phyloP scores from a whole-genome alignment of 2,329 filamentous ascomycete species.

The Chaetomium olivaceum region DNA sequence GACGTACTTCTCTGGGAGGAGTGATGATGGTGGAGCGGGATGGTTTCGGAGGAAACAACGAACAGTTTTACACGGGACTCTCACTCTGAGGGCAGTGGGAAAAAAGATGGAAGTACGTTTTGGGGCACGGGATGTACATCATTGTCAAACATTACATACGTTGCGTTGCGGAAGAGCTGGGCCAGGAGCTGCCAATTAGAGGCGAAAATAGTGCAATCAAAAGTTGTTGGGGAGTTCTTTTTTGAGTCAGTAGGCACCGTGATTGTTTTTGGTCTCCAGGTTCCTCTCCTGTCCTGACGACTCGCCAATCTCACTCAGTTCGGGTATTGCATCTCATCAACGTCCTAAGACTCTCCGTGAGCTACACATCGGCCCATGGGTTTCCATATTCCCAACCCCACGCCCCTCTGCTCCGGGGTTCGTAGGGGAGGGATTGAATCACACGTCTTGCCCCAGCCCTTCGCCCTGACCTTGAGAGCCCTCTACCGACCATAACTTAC shows the following conservation, averaged over 20 bases:
- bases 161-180: constrained; percentile 27
- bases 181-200: constrained; percentile 18
- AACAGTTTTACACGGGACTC: constrained; percentile 3
- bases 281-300: background rate
- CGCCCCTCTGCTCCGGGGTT: background rate
- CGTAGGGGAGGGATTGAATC: background rate
- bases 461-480: background rate
- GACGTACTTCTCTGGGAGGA: constrained; percentile 5
- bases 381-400: background rate
- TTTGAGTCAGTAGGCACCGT: background rate
- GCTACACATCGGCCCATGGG: background rate
- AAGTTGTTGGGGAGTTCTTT: constrained; percentile 1
- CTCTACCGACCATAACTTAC: background rate
- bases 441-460: no score
- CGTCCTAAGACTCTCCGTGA: background rate
- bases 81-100: background rate
- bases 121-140: constrained; percentile 30
- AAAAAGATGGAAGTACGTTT: constrained; percentile 12
- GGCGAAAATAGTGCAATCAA: constrained; percentile 13
- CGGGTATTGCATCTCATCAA: background rate
- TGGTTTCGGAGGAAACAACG: background rate
- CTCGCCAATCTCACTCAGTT: background rate
- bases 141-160: constrained; percentile 30
- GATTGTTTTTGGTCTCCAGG: background rate
- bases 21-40: background rate